Evolutionary conservation across 2,329 filamentous ascomycete species (phyloP), one percentile per base, ranked within the genome.

Genomic region (Fragosphaeria purpurea): DNA sequence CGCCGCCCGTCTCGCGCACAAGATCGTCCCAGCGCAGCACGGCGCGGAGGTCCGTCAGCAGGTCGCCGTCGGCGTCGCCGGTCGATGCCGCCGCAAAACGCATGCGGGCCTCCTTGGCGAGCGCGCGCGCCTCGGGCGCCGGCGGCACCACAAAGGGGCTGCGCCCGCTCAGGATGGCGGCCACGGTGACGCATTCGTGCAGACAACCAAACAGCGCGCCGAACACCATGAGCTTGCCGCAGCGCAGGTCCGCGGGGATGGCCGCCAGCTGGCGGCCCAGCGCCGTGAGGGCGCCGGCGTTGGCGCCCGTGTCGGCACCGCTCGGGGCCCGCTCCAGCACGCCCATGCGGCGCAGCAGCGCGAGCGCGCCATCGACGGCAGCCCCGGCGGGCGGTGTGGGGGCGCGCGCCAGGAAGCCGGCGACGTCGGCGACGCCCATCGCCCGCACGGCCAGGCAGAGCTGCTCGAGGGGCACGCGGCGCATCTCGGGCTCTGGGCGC

Each of bases 161-260:
- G 60, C 57, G 49, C 30, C 53, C 84, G 50, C 89, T 96, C n/a
- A 98, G 75, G 41, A 97, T 93, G 7, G 90, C 85, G 2, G 93
- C 88, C 55, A 97, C 90, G 3, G 86, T 89, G 50, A 97, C 76
- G 57, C 85, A 89, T 48, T 91, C 82, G 60, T 95, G 88, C 6
- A 97, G 76, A 61, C 91, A 97, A 37, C 87, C 87, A 61, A 98
- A 97, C 52, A 94, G 89, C 12, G 88, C 85, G 6, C 93, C 93
- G 62, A 94, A 95, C 4, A 98, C 87, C 76, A 98, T 88, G 37
- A 98, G 76, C 67, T 98, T 98, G 44, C 87, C 88, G 64, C 89
- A 94, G 33, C 91, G 82, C 45, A 98, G 75, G 62, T 98, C 93
- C 0, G 91, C 88, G 2, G 93, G 93, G 47, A 98, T 89, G 80